Evolutionary conservation across 2,329 filamentous ascomycete species (phyloP), one percentile per base, ranked within the genome.

Genomic region (Bretziella fagacearum): DNA sequence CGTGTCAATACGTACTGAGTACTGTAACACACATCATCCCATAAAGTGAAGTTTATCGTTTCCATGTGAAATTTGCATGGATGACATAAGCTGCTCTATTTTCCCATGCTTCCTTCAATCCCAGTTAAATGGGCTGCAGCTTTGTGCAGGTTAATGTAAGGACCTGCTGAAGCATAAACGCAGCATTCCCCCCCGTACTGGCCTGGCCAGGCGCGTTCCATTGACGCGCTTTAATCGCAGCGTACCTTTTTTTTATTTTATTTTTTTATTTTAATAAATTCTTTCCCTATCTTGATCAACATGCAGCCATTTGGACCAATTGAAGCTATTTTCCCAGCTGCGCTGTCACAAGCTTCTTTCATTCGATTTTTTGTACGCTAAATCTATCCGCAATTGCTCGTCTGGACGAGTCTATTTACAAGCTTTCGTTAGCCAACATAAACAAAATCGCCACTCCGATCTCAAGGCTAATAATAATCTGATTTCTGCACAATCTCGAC

Each of bases 151-250:
- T n/a, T n/a, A n/a, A n/a, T n/a, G n/a, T n/a, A n/a, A n/a, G n/a
- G n/a, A n/a, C n/a, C n/a, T n/a, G 17, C 17, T 6, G 6, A 20
- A 22, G 15, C 7, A 39, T 18, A 33, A 33, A 33, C 17, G 13
- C 13, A 33, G 35, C 40, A 30, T 30, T 29, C 8, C 25, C 25
- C 18, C 11, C 40, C 15, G 15, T 15, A 25, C 15, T 18, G 15
- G 18, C 15, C 26, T 30, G 40, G 40, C 11, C 26, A 30, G 18
- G 40, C 40, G 40, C 40, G 40, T 43, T 43, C 26, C 15, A 29
- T 43, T 18, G 40, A 43, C 40, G 40, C 40, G 40, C 40, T 22
- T 27, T 43, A 3, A 43, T 15, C 25, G 18, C 35, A 39, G 20
- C 35, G 13, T 39, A 39, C 27, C 27, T 11, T 11, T 30, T 39